Evolutionary conservation across 192 early-diverging fungal species (phyloP).

Genomic region (Podila epicladia): DNA sequence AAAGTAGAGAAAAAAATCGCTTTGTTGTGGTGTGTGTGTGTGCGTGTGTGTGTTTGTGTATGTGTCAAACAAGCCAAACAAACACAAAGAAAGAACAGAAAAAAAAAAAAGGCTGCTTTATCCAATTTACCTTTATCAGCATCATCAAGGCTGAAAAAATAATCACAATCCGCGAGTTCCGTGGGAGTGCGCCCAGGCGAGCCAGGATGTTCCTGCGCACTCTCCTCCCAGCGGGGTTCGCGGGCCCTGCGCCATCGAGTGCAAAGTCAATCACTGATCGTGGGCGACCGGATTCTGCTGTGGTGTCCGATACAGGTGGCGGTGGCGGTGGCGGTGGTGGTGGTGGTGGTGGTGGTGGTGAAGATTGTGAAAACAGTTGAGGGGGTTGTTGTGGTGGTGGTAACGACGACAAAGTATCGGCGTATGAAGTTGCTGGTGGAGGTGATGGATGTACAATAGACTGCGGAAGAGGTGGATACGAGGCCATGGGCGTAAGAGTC

Average conservation of each 20-base stretch:
- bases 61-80: too few relatives aligned
- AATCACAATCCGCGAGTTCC: conserved; percentile 54
- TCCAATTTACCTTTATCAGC: conserved; percentile 39
- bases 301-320: background rate
- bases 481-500: background rate
- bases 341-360: background rate
- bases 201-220: conserved; percentile 53
- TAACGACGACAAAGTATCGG: background rate
- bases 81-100: background rate
- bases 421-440: background rate
- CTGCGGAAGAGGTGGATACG: background rate
- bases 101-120: background rate
- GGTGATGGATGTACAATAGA: background rate
- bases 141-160: conserved; percentile 31
- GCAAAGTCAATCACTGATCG: conserved; percentile 35
- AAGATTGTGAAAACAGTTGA: background rate
- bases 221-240: conserved; percentile 45
- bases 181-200: conserved; percentile 42
- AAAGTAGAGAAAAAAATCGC: too few relatives aligned
- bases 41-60: background rate
- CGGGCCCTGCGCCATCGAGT: conserved; percentile 15
- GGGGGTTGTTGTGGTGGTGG: background rate
- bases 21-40: background rate
- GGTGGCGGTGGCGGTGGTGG: too few relatives aligned
- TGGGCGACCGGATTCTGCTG: background rate